Conservation (phyloP, 805 yeast genomes). For the Wickerhamiella hasegawae region DNA sequence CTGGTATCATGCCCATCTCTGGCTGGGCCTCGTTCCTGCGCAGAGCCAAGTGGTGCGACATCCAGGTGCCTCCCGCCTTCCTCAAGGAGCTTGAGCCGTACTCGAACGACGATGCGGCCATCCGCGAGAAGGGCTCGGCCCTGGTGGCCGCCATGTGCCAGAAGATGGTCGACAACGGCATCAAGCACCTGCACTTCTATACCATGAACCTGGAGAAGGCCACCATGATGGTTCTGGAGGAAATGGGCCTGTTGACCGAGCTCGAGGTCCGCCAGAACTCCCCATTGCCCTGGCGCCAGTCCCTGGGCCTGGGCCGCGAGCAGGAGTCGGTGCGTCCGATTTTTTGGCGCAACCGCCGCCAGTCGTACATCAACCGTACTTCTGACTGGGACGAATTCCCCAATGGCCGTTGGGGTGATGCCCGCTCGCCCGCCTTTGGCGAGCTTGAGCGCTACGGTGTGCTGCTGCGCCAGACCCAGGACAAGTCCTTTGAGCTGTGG, state of each 20-base stretch:
- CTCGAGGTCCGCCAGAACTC: constrained; percentile 5
- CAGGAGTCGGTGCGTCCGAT: constrained; percentile 83
- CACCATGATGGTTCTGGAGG: constrained; percentile 73
- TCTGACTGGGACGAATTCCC: constrained; percentile 97
- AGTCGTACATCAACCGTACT: constrained; percentile 76
- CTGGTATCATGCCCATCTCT: constrained; percentile 98
- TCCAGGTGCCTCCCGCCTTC: constrained; percentile 62
- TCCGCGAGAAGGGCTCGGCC: constrained; percentile 72
- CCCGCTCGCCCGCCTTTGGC: constrained; percentile 93
- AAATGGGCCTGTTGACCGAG: constrained; percentile 34
- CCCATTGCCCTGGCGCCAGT: constrained; percentile 73
- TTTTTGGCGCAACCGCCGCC: constrained; percentile 90
- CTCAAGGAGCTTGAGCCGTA: constrained; percentile 56
- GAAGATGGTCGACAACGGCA: constrained; percentile 47
- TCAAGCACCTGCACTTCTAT: constrained; percentile 84
- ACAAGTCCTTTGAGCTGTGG: constrained; percentile 75
- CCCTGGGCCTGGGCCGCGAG: constrained; percentile 62
- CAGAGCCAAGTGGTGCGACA: constrained; percentile 89
- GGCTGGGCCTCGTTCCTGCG: constrained; percentile 84
- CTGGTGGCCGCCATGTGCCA: constrained; percentile 73
- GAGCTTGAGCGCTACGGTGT: constrained; percentile 72
- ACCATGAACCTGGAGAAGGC: constrained; percentile 95
- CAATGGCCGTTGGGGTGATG: constrained; percentile 97
- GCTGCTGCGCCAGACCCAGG: constrained; percentile 58
- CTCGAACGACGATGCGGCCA: constrained; percentile 78